These are phyloP conservation scores for Tetraselmis chui DNA, from an alignment of 139 green algal genomes.

Conservation along the genomic window DNA sequence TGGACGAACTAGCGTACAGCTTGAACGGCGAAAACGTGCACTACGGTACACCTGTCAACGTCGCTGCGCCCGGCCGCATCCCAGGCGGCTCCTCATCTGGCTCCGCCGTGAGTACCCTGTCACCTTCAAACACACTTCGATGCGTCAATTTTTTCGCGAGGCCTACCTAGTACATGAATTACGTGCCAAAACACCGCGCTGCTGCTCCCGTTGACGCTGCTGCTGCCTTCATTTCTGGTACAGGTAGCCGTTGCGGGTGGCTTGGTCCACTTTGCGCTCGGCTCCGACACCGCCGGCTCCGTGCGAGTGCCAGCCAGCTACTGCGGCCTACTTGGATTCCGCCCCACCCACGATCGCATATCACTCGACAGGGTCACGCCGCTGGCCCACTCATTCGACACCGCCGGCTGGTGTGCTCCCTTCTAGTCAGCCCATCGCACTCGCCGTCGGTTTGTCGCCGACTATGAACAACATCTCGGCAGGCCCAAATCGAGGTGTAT, in stretches of 20 bases:
- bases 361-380: conserved; percentile 41
- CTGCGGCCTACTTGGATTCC: conserved; percentile 80
- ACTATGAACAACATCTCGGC: too few relatives aligned
- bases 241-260: conserved; percentile 67
- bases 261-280: conserved; percentile 66
- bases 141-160: too few relatives aligned
- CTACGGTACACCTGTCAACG: conserved; percentile 85
- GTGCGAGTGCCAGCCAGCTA: conserved; percentile 83
- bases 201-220: background rate
- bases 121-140: too few relatives aligned
- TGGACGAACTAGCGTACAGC: conserved; percentile 89
- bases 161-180: too few relatives aligned
- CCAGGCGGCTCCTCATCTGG: conserved; percentile 89
- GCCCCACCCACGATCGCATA: conserved; percentile 74
- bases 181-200: background rate
- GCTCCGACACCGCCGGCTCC: conserved; percentile 84
- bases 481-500: too few relatives aligned
- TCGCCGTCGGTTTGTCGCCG: too few relatives aligned
- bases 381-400: conserved; percentile 81
- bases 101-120: conserved; percentile 53
- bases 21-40: conserved; percentile 74
- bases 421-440: too few relatives aligned
- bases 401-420: conserved; percentile 33
- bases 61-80: conserved; percentile 62
- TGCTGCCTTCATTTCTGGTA: background rate